Percentiles rank a stretch among this genome's conserved stretches.
Conservation (phyloP, 768 basidiomycete genomes). For the Boletus pseudopeckii region DNA sequence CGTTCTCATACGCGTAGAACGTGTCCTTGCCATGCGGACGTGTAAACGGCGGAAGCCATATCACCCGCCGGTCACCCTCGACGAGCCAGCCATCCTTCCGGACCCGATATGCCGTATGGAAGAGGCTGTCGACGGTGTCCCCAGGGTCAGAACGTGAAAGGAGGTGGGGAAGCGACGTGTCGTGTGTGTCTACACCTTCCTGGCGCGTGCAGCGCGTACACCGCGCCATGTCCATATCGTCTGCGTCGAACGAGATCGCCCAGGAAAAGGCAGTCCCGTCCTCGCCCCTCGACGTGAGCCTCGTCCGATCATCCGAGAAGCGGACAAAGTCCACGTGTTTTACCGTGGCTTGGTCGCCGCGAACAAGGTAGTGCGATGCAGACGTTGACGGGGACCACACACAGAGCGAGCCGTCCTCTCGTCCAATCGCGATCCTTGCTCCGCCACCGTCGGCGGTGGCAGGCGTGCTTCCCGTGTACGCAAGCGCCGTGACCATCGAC, state of each 20-base stretch:
- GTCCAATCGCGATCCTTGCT: conserved; percentile 12
- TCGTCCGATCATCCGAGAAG: conserved; percentile 10
- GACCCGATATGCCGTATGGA: conserved; percentile 7
- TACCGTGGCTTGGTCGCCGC: neutral
- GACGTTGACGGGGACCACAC: conserved; percentile 18
- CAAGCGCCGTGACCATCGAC: conserved; percentile 18
- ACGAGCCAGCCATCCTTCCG: conserved; percentile 22
- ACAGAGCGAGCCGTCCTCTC: conserved; percentile 17
- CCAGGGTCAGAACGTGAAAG: conserved; percentile 1
- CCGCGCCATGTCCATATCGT: neutral
- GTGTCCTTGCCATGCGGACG: conserved; percentile 4
- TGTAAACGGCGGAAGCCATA: conserved; percentile 6
- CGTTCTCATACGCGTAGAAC: neutral
- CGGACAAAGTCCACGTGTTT: conserved; percentile 5
- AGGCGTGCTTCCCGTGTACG: neutral
- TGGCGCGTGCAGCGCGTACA: neutral
- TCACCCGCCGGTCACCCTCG: conserved; percentile 13
- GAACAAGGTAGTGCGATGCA: conserved; percentile 6
- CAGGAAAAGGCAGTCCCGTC: conserved; percentile 9
- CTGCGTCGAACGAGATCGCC: conserved; percentile 1
- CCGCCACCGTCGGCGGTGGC: neutral
- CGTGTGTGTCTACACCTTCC: neutral
- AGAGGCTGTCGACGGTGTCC: conserved; percentile 1
- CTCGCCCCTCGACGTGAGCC: conserved; percentile 9
- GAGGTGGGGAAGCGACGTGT: neutral